Conservation (phyloP, 202 grass and related monocot species). For the Alloteropsis angusta region DNA sequence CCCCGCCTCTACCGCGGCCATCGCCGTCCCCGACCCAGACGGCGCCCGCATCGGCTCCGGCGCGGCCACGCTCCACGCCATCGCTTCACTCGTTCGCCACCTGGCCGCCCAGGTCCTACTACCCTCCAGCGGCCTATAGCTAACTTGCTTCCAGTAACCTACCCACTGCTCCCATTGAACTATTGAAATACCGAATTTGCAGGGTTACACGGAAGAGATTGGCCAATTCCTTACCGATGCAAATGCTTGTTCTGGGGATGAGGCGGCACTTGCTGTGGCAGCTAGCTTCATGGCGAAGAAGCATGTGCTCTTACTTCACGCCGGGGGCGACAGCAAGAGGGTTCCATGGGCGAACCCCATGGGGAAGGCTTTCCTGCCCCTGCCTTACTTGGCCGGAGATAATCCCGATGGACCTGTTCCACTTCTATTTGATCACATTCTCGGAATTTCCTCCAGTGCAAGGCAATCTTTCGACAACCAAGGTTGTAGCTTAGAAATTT, state of each 20-base stretch:
- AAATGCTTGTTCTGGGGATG: background rate
- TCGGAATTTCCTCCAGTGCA: conserved; percentile 69
- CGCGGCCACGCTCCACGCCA: conserved; percentile 73
- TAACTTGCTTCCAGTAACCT: background rate
- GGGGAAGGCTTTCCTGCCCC: conserved; percentile 85
- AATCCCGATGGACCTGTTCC: conserved; percentile 73
- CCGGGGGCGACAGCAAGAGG: conserved; percentile 90
- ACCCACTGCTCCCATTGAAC: no score
- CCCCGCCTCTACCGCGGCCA: conserved; percentile 47
- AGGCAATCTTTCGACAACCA: conserved; percentile 85
- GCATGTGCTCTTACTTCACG: conserved; percentile 80
- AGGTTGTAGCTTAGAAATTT: conserved; percentile 38
- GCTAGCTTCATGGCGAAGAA: conserved; percentile 42
- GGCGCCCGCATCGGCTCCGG: conserved; percentile 80
- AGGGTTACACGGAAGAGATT: conserved; percentile 41
- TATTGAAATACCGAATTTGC: background rate
- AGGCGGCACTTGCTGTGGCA: conserved; percentile 2
- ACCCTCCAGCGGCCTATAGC: background rate
- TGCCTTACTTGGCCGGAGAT: conserved; percentile 70
- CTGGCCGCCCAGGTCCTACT: conserved; percentile 36
- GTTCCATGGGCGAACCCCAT: conserved; percentile 94
- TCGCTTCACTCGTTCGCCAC: conserved; percentile 46
- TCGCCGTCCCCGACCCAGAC: conserved; percentile 75
- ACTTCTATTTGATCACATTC: conserved; percentile 87
- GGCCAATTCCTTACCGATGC: background rate